Evolutionary conservation across 495 filamentous ascomycete genomes (phyloP).

Genomic region (Penicillium subrubescens): DNA sequence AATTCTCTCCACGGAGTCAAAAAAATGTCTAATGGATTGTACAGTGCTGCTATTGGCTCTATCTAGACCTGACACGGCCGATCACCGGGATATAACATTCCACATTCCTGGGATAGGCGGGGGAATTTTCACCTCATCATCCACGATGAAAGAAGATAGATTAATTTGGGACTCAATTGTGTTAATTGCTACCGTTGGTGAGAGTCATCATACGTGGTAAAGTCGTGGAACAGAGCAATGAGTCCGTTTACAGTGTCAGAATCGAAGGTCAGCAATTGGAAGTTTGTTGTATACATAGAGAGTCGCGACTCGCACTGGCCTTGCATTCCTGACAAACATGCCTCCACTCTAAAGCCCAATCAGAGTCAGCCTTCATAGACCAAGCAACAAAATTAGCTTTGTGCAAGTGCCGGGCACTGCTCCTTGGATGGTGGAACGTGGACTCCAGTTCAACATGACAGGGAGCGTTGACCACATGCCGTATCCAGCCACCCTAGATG

Average conservation of each 20-base stretch:
- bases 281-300: neutral
- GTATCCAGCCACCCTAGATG: neutral
- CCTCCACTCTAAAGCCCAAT: neutral
- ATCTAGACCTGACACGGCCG: slow-evolving; percentile 2
- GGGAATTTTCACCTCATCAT: neutral
- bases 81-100: slow-evolving; percentile 20
- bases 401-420: neutral
- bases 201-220: neutral
- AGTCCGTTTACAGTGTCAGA: too few relatives aligned
- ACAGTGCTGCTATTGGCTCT: slow-evolving; percentile 3
- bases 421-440: neutral
- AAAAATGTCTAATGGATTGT: slow-evolving; percentile 18
- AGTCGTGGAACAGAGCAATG: too few relatives aligned
- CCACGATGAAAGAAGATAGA: neutral
- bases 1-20: neutral
- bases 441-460: slow-evolving; percentile 6
- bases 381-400: neutral
- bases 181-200: neutral
- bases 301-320: neutral
- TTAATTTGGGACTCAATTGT: neutral
- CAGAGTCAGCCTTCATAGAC: neutral
- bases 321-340: slow-evolving; percentile 8
- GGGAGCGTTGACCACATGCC: slow-evolving; percentile 1
- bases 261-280: neutral
- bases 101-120: slow-evolving; percentile 22